phyloP scores from a whole-genome alignment of 2,329 filamentous ascomycete species.

The Lachnellula cervina region DNA sequence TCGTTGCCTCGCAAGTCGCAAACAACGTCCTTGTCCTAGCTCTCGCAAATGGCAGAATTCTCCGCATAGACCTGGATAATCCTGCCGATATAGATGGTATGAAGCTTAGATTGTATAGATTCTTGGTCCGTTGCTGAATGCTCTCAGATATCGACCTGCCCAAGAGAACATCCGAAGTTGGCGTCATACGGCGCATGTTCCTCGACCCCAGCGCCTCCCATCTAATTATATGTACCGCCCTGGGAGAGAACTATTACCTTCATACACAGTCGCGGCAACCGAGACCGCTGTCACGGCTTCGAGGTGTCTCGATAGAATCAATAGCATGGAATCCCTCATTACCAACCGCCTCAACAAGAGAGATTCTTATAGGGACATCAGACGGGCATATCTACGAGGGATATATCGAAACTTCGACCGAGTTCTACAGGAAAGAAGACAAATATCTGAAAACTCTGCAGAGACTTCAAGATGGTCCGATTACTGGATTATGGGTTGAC shows the following conservation, averaged over 20 bases:
- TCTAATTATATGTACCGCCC: slow-evolving; percentile 82
- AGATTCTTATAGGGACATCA: slow-evolving; percentile 87
- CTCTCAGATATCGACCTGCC: slow-evolving; percentile 86
- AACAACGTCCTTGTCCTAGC: slow-evolving; percentile 96
- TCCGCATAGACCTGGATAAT: slow-evolving; percentile 90
- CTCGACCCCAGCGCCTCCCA: slow-evolving; percentile 95
- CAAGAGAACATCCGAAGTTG: slow-evolving; percentile 85
- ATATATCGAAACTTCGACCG: slow-evolving; percentile 88
- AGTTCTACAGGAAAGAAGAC: slow-evolving; percentile 94
- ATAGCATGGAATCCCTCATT: slow-evolving; percentile 92
- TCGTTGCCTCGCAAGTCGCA: slow-evolving; percentile 92
- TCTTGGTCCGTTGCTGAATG: neutral
- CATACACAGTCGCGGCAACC: slow-evolving; percentile 91
- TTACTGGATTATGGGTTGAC: slow-evolving; percentile 85
- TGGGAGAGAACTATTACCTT: slow-evolving; percentile 96
- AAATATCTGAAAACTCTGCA: slow-evolving; percentile 83
- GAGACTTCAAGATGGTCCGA: slow-evolving; percentile 73
- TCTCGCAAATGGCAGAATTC: slow-evolving; percentile 83
- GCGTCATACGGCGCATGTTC: slow-evolving; percentile 92
- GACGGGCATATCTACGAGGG: slow-evolving; percentile 94
- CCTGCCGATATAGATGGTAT: slow-evolving; percentile 91
- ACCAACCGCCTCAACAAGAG: slow-evolving; percentile 87
- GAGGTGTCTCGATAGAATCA: slow-evolving; percentile 81
- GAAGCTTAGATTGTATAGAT: neutral
- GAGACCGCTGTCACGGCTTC: slow-evolving; percentile 73